Conservation (phyloP, 345 rosid species). For the Mangifera indica region DNA sequence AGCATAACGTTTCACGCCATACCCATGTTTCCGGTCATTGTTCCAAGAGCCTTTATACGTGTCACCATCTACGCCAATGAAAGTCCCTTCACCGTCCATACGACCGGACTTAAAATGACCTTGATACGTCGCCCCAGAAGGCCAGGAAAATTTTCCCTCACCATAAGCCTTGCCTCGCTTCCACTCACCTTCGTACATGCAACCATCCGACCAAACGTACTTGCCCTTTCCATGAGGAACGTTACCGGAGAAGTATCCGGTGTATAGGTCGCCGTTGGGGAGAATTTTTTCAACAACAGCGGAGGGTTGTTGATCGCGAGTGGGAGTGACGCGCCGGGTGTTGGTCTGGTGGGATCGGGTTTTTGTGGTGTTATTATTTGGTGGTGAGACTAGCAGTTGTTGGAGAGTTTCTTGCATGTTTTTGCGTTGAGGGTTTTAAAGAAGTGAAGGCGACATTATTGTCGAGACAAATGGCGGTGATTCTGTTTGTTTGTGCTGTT, state of each 20-base stretch:
- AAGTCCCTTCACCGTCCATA: conserved; percentile 65
- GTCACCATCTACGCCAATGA: conserved; percentile 61
- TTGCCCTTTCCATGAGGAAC: conserved; percentile 68
- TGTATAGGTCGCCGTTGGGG: conserved; percentile 65
- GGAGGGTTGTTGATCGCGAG: background rate
- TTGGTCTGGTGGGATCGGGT: conserved; percentile 5
- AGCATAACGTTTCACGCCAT: conserved; percentile 53
- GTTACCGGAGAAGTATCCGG: conserved; percentile 44
- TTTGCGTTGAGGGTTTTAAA: background rate
- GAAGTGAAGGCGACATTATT: background rate
- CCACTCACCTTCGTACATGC: conserved; percentile 80
- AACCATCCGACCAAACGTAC: conserved; percentile 72
- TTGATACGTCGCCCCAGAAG: conserved; percentile 69
- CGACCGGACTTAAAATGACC: conserved; percentile 63
- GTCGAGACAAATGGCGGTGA: too few species aligned
- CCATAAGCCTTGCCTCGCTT: conserved; percentile 53
- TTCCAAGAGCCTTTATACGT: conserved; percentile 59
- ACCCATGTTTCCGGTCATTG: conserved; percentile 58
- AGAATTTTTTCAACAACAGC: conserved; percentile 42
- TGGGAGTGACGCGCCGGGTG: conserved; percentile 25
- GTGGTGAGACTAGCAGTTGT: background rate
- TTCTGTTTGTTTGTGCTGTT: background rate
- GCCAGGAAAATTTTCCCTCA: conserved; percentile 70
- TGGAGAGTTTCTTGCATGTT: background rate
- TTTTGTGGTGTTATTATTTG: background rate